phyloP scores from a whole-genome alignment of 257 asterid genomes.

The Solanum lignicaule region DNA sequence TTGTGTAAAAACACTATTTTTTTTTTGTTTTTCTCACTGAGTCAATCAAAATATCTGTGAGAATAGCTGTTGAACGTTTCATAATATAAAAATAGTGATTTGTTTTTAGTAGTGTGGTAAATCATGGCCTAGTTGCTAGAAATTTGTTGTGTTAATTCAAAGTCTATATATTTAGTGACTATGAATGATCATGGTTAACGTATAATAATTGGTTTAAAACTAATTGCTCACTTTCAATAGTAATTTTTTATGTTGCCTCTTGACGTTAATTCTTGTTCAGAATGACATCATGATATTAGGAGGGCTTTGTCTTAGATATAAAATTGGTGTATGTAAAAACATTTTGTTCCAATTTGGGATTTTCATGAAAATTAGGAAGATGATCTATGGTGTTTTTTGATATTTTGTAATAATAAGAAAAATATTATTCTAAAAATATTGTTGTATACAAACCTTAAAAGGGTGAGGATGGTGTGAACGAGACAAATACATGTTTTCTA shows the following conservation, averaged over 20 bases:
- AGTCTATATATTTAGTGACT: background rate
- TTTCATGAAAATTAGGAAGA: background rate
- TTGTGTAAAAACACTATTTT: background rate
- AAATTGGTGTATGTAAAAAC: background rate
- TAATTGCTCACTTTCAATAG: background rate
- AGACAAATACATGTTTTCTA: too few species aligned
- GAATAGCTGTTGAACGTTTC: background rate
- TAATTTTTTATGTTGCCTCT: background rate
- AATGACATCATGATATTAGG: background rate
- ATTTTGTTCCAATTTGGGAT: background rate
- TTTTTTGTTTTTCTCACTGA: background rate
- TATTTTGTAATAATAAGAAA: too few species aligned
- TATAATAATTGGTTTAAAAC: background rate
- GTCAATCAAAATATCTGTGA: background rate
- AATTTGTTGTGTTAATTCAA: background rate
- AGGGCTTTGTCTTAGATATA: too few species aligned
- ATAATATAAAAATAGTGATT: background rate
- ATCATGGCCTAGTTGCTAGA: constrained; percentile 3
- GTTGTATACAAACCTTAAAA: background rate
- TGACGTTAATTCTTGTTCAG: background rate
- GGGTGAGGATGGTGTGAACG: too few species aligned
- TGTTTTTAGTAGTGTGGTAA: background rate
- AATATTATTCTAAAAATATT: background rate
- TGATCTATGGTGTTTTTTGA: too few species aligned
- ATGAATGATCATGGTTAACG: background rate